phyloP scores from a whole-genome alignment of 2,329 filamentous ascomycete species.

The Nemania diffusa region DNA sequence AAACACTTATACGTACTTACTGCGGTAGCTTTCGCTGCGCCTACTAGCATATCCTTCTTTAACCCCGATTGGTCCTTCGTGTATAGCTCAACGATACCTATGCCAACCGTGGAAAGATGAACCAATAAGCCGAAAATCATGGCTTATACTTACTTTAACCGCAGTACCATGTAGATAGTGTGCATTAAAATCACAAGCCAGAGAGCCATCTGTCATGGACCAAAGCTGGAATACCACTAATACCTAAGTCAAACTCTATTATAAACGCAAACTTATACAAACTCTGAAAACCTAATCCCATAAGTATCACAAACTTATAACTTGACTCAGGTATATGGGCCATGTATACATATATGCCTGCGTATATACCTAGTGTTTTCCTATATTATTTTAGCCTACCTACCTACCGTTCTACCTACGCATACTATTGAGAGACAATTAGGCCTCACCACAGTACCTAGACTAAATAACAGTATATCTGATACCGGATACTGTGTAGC shows the following conservation, averaged over 20 bases:
- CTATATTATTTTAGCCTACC: too few species aligned
- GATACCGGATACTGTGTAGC: not conserved
- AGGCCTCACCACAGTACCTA: too few species aligned
- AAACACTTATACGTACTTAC: not conserved
- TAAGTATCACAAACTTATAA: too few species aligned
- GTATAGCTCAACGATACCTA: not conserved
- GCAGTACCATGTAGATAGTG: not conserved
- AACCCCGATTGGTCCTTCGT: slow-evolving; percentile 12
- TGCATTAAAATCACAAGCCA: slow-evolving; percentile 10
- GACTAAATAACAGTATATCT: not conserved
- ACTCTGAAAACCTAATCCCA: too few species aligned
- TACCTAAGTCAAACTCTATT: not conserved
- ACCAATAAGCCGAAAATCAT: not conserved
- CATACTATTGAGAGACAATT: too few species aligned
- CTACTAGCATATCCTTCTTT: not conserved
- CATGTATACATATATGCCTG: too few species aligned
- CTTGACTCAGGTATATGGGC: not conserved
- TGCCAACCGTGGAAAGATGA: not conserved
- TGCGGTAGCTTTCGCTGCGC: not conserved
- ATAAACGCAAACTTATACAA: too few species aligned
- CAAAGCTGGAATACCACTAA: not conserved
- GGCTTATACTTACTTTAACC: not conserved
- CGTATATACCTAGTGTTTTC: too few species aligned
- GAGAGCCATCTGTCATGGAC: not conserved
- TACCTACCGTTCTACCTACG: too few species aligned